phyloP scores from a whole-genome alignment of 176 grass and related monocot genomes.

The Carex kokanica region DNA sequence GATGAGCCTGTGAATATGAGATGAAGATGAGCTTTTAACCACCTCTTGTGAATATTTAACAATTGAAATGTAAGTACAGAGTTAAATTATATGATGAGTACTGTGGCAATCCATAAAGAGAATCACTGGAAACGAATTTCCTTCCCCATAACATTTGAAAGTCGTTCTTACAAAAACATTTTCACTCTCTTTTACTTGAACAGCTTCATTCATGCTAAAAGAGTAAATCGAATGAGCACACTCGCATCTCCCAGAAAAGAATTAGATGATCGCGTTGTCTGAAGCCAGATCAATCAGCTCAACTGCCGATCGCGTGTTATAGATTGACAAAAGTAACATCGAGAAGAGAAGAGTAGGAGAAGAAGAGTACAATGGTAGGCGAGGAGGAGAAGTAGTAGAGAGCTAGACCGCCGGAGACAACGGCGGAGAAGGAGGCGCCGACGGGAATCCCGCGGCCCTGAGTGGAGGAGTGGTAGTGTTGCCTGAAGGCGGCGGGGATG shows the following conservation, averaged over 20 bases:
- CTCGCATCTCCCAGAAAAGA: not conserved
- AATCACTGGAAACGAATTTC: not conserved
- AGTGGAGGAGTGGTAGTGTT: slow-evolving; percentile 1
- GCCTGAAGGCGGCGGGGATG: slow-evolving; percentile 23
- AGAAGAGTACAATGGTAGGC: slow-evolving; percentile 46
- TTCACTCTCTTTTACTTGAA: not conserved
- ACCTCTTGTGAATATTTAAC: not conserved
- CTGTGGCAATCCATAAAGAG: not conserved
- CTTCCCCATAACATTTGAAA: not conserved
- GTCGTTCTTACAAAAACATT: not conserved
- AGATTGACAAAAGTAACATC: slow-evolving; percentile 4
- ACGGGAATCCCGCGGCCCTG: slow-evolving; percentile 28
- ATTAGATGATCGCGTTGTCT: not conserved
- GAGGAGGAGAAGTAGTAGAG: slow-evolving; percentile 48
- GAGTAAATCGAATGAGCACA: not conserved
- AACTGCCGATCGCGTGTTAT: not conserved
- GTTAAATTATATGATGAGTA: not conserved
- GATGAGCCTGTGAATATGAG: slow-evolving; percentile 52
- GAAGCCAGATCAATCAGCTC: not conserved
- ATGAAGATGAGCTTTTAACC: not conserved
- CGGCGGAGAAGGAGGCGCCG: slow-evolving; percentile 28
- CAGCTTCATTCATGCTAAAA: not conserved
- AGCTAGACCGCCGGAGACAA: slow-evolving; percentile 40
- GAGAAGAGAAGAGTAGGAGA: slow-evolving; percentile 16
- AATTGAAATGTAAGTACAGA: not conserved